These are phyloP conservation scores for Fusarium oxysporum DNA, from an alignment of 2,329 filamentous ascomycete genomes.

Conservation along the genomic window DNA sequence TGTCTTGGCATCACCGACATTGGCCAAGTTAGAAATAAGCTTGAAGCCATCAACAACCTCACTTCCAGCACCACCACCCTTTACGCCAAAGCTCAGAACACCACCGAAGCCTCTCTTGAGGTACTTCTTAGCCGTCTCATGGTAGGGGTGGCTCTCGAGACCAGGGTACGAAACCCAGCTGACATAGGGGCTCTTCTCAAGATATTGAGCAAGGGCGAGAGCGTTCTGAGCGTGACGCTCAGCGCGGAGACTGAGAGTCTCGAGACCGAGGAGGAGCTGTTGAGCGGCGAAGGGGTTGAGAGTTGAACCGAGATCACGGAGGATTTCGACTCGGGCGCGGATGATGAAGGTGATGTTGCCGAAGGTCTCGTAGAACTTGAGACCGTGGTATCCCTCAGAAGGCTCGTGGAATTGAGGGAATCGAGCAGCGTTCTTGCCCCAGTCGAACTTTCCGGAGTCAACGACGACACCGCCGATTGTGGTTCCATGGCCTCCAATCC, in stretches of 20 bases:
- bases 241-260: slow-evolving; percentile 87
- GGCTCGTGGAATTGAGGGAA: slow-evolving; percentile 96
- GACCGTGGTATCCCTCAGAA: slow-evolving; percentile 88
- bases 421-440: slow-evolving; percentile 83
- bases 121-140: slow-evolving; percentile 87
- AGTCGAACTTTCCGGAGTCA: slow-evolving; percentile 93
- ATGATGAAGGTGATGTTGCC: slow-evolving; percentile 85
- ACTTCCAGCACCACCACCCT: slow-evolving; percentile 85
- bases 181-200: slow-evolving; percentile 85
- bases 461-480: slow-evolving; percentile 89
- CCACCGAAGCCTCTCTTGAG: slow-evolving; percentile 87
- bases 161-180: slow-evolving; percentile 96
- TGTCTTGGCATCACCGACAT: slow-evolving; percentile 96
- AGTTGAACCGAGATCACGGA: slow-evolving; percentile 84
- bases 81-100: slow-evolving; percentile 92
- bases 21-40: slow-evolving; percentile 94
- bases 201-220: slow-evolving; percentile 80
- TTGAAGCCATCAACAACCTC: slow-evolving; percentile 95
- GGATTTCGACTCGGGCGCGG: slow-evolving; percentile 86
- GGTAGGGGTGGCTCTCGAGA: slow-evolving; percentile 82
- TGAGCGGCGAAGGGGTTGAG: slow-evolving; percentile 94
- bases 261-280: slow-evolving; percentile 87
- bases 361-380: slow-evolving; percentile 95
- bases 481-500: slow-evolving; percentile 96
- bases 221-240: slow-evolving; percentile 91